Evolutionary conservation across 495 filamentous ascomycete genomes (phyloP).

Genomic region (Penicillium silybi): DNA sequence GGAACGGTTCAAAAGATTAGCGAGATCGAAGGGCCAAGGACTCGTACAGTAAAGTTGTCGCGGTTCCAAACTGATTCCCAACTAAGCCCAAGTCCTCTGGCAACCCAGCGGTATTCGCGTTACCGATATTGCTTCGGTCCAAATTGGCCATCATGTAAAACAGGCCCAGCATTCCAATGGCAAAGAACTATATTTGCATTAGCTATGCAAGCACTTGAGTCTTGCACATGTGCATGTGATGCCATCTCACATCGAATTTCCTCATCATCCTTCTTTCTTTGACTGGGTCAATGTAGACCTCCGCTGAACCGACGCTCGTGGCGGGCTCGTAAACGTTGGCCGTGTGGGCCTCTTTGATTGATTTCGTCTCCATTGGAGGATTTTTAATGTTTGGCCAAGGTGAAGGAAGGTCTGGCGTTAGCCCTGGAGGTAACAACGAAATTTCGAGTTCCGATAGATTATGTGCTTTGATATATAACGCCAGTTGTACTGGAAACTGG

Average conservation of each 20-base stretch:
- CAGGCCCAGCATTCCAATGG: conserved; percentile 6
- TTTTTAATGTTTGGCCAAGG: neutral
- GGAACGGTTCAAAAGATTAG: neutral
- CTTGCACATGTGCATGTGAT: too few species aligned
- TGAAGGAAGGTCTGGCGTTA: too few species aligned
- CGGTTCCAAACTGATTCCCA: conserved; percentile 28
- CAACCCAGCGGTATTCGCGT: conserved; percentile 17
- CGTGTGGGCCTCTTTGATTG: neutral
- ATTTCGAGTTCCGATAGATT: too few species aligned
- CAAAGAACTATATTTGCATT: neutral
- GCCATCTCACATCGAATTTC: conserved; percentile 11
- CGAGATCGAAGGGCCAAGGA: neutral
- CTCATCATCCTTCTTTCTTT: conserved; percentile 10
- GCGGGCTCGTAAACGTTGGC: neutral
- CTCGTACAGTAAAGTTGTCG: conserved; percentile 16
- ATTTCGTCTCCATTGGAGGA: neutral
- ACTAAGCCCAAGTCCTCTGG: conserved; percentile 25
- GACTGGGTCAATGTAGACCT: conserved; percentile 11
- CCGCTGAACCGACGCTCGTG: neutral
- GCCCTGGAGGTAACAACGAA: too few species aligned
- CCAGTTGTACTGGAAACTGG: too few species aligned
- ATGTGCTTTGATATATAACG: neutral
- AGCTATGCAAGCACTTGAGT: too few species aligned
- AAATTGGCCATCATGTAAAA: conserved; percentile 14
- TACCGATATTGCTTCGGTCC: conserved; percentile 19